Evolutionary conservation across 305 asterid genomes (phyloP), one percentile per base, ranked within the genome.

Genomic region (Fraxinus dipetala): DNA sequence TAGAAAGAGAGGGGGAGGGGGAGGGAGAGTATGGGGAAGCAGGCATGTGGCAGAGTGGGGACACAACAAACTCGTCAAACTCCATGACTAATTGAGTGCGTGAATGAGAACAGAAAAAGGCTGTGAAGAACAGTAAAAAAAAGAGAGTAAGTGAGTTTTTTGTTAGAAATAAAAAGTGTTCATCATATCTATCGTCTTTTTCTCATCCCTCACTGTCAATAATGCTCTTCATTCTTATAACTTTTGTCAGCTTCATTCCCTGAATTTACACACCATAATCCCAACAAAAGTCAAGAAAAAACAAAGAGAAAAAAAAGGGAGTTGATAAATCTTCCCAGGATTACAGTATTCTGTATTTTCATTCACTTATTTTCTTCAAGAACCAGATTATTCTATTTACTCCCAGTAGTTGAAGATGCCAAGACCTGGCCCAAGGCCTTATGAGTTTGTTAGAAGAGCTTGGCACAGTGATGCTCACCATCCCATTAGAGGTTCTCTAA

Each of bases 401-500:
- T 70, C 16, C 56, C 36, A 35, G 84, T 54, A 82, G 24, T 83
- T 86, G 84, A 67, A 81, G 72, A 87, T 94, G 98, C 95, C 97
- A 20, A 92, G 95, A 73, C 94, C 96, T 40, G 98, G 98, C 69
- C 94, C 96, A 18, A 93, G 97, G 78, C 97, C 98, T 2, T 95
- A 92, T 76, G 98, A 95, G 86, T 95, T 97, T 90, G 95, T 91
- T 72, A 90, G 92, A 80, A 91, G 93, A 92, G 97, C 96, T 89
- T 95, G 98, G 98, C 98, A 95, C 83, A 92, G 98, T 76, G 98
- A 93, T 22, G 87, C 90, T 56, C 96, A 91, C 87, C 96, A 88
- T 9, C 98, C 98, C 83, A 85, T 95, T 54, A 91, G 98, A 89
- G 98, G 97, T 79, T 95, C 96, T 78, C 89, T 95, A 79, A 93